phyloP scores from a whole-genome alignment of 306 rosid genomes.

The Acacia confusa region DNA sequence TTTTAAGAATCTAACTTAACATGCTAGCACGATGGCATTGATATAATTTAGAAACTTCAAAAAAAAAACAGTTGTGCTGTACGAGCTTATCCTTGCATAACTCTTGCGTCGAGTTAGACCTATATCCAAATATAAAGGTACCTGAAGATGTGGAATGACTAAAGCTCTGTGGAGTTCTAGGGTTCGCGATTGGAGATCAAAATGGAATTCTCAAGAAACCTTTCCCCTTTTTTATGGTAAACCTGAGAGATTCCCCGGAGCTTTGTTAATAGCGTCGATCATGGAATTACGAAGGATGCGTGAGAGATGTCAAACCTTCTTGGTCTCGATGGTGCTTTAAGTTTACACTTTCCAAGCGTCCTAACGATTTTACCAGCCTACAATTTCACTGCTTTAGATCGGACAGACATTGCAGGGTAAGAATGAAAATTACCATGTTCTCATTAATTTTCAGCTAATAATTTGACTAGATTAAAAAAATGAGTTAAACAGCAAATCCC shows the following conservation, averaged over 20 bases:
- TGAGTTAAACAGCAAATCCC: too few relatives aligned
- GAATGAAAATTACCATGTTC: too few relatives aligned
- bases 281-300: constrained; percentile 26
- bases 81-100: neutral
- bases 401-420: too few relatives aligned
- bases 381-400: too few relatives aligned
- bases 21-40: neutral
- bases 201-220: constrained; percentile 22
- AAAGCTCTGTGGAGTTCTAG: constrained; percentile 32
- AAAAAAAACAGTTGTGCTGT: neutral
- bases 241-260: constrained; percentile 21
- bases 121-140: constrained; percentile 27
- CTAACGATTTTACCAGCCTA: neutral
- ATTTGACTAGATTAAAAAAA: too few relatives aligned
- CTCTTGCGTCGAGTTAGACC: neutral
- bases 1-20: constrained; percentile 21
- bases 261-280: constrained; percentile 30
- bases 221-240: neutral
- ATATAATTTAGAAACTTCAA: neutral
- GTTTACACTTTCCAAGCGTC: neutral
- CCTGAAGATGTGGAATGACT: constrained; percentile 47
- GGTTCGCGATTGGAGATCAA: constrained; percentile 59
- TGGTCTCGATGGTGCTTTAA: constrained; percentile 25
- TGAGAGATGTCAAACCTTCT: constrained; percentile 32
- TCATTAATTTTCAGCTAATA: too few relatives aligned